These are phyloP conservation scores for Hypoxylon trugodes DNA, from an alignment of 495 filamentous ascomycete genomes.

Conservation along the genomic window DNA sequence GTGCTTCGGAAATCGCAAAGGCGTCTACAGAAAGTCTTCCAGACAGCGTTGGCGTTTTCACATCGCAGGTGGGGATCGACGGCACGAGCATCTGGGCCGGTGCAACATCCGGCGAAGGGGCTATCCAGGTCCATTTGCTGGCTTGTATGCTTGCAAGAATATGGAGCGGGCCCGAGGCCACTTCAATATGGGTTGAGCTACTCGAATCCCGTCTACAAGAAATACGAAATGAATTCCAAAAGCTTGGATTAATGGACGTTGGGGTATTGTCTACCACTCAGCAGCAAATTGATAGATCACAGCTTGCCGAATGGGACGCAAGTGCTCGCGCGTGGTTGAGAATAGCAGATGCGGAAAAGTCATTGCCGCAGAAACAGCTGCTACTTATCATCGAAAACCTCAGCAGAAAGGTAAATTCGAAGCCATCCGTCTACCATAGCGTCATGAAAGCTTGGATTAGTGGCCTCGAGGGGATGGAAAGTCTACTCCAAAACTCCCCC, in stretches of 20 bases:
- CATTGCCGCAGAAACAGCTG: constrained; percentile 44
- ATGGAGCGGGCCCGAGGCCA: constrained; percentile 40
- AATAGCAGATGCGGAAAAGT: constrained; percentile 37
- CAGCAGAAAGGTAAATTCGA: constrained; percentile 33
- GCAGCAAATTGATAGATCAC: constrained; percentile 28
- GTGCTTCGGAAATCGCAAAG: constrained; percentile 48
- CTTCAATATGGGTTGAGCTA: constrained; percentile 49
- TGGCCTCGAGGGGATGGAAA: constrained; percentile 22
- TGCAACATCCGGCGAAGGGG: constrained; percentile 43
- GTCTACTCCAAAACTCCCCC: constrained; percentile 34
- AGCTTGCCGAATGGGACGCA: constrained; percentile 49
- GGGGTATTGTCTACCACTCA: constrained; percentile 2
- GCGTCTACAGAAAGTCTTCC: neutral
- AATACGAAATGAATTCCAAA: neutral
- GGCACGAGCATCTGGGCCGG: constrained; percentile 53
- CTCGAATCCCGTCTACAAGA: constrained; percentile 34
- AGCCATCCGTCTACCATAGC: constrained; percentile 33
- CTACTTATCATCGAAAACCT: constrained; percentile 50
- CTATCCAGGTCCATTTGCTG: constrained; percentile 44
- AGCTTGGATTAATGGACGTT: constrained; percentile 11
- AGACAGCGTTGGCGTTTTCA: neutral
- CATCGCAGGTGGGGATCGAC: constrained; percentile 35
- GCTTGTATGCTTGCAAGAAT: constrained; percentile 50
- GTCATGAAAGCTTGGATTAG: constrained; percentile 45
- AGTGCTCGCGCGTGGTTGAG: constrained; percentile 49